These are phyloP conservation scores for Plantago elongata DNA, from an alignment of 257 asterid genomes.

Conservation along the genomic window DNA sequence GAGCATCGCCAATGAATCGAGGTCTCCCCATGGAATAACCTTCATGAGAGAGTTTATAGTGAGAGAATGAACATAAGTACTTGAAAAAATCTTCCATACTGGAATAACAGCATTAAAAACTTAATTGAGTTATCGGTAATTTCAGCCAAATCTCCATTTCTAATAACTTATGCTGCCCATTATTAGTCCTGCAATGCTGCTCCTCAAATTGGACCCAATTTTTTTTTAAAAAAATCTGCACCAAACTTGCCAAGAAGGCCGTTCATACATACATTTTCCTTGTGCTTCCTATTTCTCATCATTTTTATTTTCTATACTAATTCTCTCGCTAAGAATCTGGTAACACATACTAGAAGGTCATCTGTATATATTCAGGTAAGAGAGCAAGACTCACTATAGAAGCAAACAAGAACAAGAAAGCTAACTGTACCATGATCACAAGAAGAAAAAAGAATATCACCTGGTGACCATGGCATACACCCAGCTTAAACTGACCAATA, in stretches of 20 bases:
- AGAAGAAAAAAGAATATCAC: constrained; percentile 29
- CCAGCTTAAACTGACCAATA: constrained; percentile 93
- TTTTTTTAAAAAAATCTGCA: too few species aligned
- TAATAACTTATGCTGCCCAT: too few species aligned
- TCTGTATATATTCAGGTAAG: not conserved
- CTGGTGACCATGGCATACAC: constrained; percentile 98
- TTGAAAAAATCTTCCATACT: not conserved
- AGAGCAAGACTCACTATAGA: not conserved
- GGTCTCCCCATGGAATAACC: constrained; percentile 98
- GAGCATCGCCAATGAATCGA: constrained; percentile 92
- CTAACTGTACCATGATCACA: constrained; percentile 1
- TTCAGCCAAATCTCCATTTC: not conserved
- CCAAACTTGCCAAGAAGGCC: too few species aligned
- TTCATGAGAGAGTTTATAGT: constrained; percentile 21
- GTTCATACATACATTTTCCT: not conserved
- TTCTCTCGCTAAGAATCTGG: not conserved
- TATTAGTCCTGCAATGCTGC: too few species aligned
- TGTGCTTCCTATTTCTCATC: not conserved
- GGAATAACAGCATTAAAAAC: not conserved
- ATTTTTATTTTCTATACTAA: not conserved
- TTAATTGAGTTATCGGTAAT: not conserved
- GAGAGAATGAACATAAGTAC: constrained; percentile 7
- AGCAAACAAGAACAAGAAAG: not conserved
- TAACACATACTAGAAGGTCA: not conserved
- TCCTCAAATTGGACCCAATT: too few species aligned